Conservation (phyloP, 768 basidiomycete genomes). For the Suillus decipiens region DNA sequence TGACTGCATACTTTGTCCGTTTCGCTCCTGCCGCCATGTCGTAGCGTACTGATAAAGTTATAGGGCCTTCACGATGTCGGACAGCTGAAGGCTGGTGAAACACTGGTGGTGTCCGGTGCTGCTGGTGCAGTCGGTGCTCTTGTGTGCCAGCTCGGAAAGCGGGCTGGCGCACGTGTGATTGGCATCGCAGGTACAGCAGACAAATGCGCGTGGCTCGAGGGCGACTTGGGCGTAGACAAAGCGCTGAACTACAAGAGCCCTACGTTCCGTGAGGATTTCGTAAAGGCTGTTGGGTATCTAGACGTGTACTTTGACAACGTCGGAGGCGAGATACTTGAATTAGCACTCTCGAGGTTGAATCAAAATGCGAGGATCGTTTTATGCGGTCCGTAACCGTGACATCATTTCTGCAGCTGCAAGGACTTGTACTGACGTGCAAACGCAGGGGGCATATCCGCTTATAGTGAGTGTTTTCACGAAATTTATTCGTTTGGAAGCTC, state of each 20-base stretch:
- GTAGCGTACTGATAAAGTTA: constrained; percentile 9
- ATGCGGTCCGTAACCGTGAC: constrained; percentile 66
- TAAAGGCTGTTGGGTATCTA: constrained; percentile 66
- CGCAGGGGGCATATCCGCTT: constrained; percentile 80
- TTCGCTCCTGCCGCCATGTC: not conserved
- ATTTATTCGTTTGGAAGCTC: not conserved
- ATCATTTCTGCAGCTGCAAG: constrained; percentile 1
- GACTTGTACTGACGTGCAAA: not conserved
- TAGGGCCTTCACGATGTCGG: constrained; percentile 85
- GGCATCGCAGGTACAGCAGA: constrained; percentile 85
- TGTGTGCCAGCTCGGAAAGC: constrained; percentile 83
- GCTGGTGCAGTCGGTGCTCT: constrained; percentile 89
- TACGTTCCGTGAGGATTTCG: constrained; percentile 73
- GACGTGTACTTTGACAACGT: constrained; percentile 89
- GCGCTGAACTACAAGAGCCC: constrained; percentile 87
- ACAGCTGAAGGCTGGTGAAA: constrained; percentile 80
- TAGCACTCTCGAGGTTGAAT: constrained; percentile 74
- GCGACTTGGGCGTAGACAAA: constrained; percentile 79
- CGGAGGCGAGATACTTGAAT: constrained; percentile 78
- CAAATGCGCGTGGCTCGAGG: constrained; percentile 85
- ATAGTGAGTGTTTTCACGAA: constrained; percentile 50
- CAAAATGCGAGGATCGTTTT: constrained; percentile 75
- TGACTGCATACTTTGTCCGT: constrained; percentile 89
- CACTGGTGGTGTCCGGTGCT: constrained; percentile 84
- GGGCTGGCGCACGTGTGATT: constrained; percentile 77